Evolutionary conservation across 1,284 basidiomycete genomes (phyloP), one percentile per base, ranked within the genome.

Genomic region (Ceratobasidium sp.): DNA sequence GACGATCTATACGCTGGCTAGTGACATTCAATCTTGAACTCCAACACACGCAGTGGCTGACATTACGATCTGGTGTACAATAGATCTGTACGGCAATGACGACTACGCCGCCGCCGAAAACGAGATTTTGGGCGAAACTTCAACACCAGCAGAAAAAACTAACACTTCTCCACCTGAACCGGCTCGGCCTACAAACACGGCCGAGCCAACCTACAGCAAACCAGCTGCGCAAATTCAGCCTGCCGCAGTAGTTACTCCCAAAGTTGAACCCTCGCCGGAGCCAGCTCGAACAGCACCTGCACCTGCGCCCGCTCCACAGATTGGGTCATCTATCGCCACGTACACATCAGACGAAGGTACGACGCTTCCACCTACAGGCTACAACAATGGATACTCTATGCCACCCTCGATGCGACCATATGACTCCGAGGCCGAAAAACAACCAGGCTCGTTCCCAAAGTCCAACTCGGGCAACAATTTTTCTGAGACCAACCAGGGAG

Each of bases 61-160:
- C 53, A 27, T n/a, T 53, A 47, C 31, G 14, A 19, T 17, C 50
- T n/a, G 36, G 22, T 41, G 53, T 67, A 76, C 77, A 77, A 69
- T 73, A 92, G 93, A 95, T 81, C 88, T 95, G 56, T 95, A 95
- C 81, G 93, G 91, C 63, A 91, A 93, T 78, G 91, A 92, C 76
- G 80, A 84, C 31, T 91, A 93, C 73, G 73, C 78, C 54, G 79
- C 82, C 41, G 71, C 79, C 76, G 74, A 80, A 77, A 79, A 81
- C 78, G 77, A 80, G 76, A 69, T 81, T 74, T 79, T 80, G 78
- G 59, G 71, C 44, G 77, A 81, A 79, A 79, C 78, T 24, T 74
- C 77, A 31, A 60, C 80, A 63, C 44, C 11, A 36, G 48, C 53
- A 59, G 22, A 66, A 56, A 66, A 57, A 76, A 31, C 45, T 15